phyloP scores from a whole-genome alignment of 1,284 basidiomycete species.

The Coniferiporia sulphurascens region DNA sequence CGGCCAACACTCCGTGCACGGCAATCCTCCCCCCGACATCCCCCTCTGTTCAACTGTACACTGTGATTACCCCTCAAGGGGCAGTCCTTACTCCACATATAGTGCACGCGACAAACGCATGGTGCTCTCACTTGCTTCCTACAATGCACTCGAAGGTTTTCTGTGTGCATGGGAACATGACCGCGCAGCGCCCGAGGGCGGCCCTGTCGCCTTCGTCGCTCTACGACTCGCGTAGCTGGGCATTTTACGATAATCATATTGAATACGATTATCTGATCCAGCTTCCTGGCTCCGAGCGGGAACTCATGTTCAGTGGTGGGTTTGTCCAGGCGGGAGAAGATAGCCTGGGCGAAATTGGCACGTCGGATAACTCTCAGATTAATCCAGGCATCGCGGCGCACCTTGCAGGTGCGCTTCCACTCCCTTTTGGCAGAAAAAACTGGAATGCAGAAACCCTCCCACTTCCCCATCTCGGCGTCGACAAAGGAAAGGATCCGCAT shows the following conservation, averaged over 20 bases:
- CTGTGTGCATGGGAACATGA: constrained; percentile 59
- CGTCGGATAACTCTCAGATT: constrained; percentile 40
- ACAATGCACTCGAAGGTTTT: constrained; percentile 30
- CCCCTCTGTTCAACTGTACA: constrained; percentile 31
- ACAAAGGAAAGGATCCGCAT: constrained; percentile 10
- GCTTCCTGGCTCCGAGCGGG: constrained; percentile 42
- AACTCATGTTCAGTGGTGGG: constrained; percentile 63
- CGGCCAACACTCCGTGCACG: constrained; percentile 47
- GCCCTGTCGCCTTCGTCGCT: constrained; percentile 26
- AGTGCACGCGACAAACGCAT: constrained; percentile 78
- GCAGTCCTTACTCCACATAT: constrained; percentile 51
- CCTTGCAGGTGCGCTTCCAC: constrained; percentile 40
- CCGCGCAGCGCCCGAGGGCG: constrained; percentile 53
- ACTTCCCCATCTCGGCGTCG: not conserved
- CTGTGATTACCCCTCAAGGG: constrained; percentile 51
- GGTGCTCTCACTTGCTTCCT: constrained; percentile 55
- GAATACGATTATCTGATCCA: constrained; percentile 74
- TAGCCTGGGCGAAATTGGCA: constrained; percentile 35
- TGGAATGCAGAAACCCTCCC: constrained; percentile 30
- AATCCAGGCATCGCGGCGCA: constrained; percentile 39
- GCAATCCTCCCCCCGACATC: constrained; percentile 30
- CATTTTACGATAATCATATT: constrained; percentile 47
- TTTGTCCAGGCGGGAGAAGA: constrained; percentile 31
- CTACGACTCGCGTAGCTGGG: constrained; percentile 44
- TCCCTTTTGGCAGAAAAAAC: constrained; percentile 41